These are phyloP conservation scores for Bipolaris oryzae DNA, from an alignment of 2,329 filamentous ascomycete genomes.

Conservation along the genomic window DNA sequence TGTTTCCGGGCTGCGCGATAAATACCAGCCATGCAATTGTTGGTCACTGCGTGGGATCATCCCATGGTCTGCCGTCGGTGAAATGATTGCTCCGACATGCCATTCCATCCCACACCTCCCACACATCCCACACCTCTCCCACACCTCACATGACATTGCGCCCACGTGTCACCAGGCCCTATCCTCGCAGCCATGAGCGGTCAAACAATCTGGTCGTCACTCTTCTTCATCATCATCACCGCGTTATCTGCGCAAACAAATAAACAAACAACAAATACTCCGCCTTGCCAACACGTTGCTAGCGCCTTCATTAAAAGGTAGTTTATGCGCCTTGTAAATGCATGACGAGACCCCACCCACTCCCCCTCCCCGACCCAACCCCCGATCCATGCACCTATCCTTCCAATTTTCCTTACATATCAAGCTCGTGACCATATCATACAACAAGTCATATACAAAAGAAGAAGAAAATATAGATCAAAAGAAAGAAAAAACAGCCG, in stretches of 20 bases:
- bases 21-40: too few species aligned
- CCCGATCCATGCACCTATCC: not conserved
- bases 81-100: too few species aligned
- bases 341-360: not conserved
- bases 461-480: not conserved
- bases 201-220: not conserved
- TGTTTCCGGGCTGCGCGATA: too few species aligned
- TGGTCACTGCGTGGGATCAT: not conserved
- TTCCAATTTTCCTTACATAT: not conserved
- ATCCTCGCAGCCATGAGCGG: not conserved
- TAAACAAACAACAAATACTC: not conserved
- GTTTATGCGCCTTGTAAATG: not conserved
- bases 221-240: not conserved
- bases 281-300: not conserved
- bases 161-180: not conserved
- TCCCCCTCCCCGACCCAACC: not conserved
- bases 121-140: not conserved
- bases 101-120: not conserved
- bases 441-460: not conserved
- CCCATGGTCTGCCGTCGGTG: not conserved
- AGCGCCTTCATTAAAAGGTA: not conserved
- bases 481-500: not conserved
- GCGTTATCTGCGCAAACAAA: not conserved
- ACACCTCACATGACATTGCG: not conserved
- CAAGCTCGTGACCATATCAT: not conserved